Conservation (phyloP, 2,329 filamentous ascomycete species). For the Pseudopyrenochaeta lycopersici region DNA sequence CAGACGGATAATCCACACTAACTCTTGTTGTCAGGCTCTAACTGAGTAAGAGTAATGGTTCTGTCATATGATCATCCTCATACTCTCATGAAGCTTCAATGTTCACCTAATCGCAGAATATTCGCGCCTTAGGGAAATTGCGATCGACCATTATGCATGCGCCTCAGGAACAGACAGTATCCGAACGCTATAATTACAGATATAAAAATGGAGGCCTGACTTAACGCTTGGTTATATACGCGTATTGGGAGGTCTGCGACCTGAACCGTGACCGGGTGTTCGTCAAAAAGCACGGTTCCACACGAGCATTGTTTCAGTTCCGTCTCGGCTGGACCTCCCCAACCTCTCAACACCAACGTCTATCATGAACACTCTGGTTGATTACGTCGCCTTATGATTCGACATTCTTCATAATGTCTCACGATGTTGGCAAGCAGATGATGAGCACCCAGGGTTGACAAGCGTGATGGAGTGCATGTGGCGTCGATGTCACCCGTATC, state of each 20-base stretch:
- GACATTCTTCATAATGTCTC: neutral
- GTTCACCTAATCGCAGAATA: neutral
- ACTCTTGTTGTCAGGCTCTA: neutral
- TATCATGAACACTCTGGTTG: slow-evolving; percentile 10
- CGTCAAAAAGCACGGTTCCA: slow-evolving; percentile 14
- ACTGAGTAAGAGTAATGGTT: neutral
- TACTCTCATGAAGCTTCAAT: neutral
- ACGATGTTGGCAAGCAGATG: neutral
- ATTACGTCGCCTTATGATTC: neutral
- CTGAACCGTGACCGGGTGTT: slow-evolving; percentile 16
- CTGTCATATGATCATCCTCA: neutral
- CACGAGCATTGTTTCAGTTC: slow-evolving; percentile 26
- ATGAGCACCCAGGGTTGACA: neutral
- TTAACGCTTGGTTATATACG: slow-evolving; percentile 22
- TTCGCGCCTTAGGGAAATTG: neutral
- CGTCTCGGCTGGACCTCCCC: slow-evolving; percentile 16
- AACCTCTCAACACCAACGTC: slow-evolving; percentile 12
- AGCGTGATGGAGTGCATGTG: neutral
- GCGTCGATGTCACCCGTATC: neutral
- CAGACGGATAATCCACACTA: too few relatives aligned
- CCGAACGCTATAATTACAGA: slow-evolving; percentile 7
- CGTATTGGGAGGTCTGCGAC: slow-evolving; percentile 6
- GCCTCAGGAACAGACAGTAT: slow-evolving; percentile 20
- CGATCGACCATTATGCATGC: slow-evolving; percentile 8
- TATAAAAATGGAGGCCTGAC: slow-evolving; percentile 5